phyloP scores from a whole-genome alignment of 1,284 basidiomycete species.

The Irpex rosettiformis region DNA sequence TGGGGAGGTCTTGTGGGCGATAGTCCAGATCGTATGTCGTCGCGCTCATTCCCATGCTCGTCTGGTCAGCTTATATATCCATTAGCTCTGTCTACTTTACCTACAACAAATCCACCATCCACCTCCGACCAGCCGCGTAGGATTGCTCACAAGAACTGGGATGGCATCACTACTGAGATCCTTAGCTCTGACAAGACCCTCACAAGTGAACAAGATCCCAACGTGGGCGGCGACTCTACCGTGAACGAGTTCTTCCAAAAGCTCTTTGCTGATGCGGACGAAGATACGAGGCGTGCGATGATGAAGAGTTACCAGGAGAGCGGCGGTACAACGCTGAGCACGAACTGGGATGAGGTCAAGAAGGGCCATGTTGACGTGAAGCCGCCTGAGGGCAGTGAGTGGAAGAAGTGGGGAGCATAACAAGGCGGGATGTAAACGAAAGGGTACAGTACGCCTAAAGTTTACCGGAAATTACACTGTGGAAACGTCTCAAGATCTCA shows the following conservation, averaged over 20 bases:
- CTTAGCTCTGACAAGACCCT: constrained; percentile 61
- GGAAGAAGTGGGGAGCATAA: constrained; percentile 62
- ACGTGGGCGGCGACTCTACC: constrained; percentile 76
- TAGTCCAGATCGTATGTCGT: constrained; percentile 62
- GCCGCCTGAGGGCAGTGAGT: constrained; percentile 79
- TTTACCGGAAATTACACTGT: too few relatives aligned
- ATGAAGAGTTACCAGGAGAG: constrained; percentile 94
- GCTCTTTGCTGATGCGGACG: constrained; percentile 83
- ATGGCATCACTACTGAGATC: constrained; percentile 69
- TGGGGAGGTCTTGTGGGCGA: constrained; percentile 81
- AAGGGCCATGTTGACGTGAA: constrained; percentile 69
- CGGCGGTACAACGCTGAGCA: constrained; percentile 89
- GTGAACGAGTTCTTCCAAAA: constrained; percentile 81
- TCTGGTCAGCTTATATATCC: neutral
- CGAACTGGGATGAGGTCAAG: constrained; percentile 88
- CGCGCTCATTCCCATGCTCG: neutral
- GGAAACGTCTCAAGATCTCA: too few relatives aligned
- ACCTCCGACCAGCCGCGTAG: constrained; percentile 23
- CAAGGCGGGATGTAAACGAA: neutral
- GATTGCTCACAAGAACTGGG: constrained; percentile 75
- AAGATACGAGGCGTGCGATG: constrained; percentile 89
- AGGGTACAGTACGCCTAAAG: neutral
- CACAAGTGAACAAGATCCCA: constrained; percentile 69
- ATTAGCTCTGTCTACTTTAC: constrained; percentile 29
- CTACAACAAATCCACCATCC: constrained; percentile 29